Percentiles rank a stretch among this genome's conserved stretches.
phyloP scores from a whole-genome alignment of 306 rosid genomes.

The Luffa acutangula region DNA sequence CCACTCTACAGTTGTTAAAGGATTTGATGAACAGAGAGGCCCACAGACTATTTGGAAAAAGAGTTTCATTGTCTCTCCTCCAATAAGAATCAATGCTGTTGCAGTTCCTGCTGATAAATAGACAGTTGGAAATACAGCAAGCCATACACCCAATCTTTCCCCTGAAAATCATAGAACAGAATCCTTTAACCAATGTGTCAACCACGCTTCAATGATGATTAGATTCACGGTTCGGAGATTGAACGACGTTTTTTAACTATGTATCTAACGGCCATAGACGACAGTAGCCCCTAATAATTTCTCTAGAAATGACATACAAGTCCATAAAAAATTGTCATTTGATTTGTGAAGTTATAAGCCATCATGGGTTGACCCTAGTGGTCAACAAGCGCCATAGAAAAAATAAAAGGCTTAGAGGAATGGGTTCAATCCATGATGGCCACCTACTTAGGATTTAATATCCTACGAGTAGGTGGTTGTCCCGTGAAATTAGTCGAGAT shows the following conservation, averaged over 20 bases:
- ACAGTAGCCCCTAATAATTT: neutral
- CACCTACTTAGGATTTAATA: no score
- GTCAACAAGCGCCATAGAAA: no score
- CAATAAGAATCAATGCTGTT: constrained; percentile 89
- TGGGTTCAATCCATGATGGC: no score
- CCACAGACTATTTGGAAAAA: constrained; percentile 95
- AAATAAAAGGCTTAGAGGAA: no score
- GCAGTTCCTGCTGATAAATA: constrained; percentile 99
- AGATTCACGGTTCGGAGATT: neutral
- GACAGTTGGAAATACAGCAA: constrained; percentile 87
- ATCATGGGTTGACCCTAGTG: no score
- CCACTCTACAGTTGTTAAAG: constrained; percentile 94
- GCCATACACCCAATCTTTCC: constrained; percentile 97
- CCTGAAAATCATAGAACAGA: constrained; percentile 36
- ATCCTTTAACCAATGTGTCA: neutral
- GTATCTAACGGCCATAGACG: neutral
- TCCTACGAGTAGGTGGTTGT: no score
- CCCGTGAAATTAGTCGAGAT: no score
- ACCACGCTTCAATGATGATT: neutral
- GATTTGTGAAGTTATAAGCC: neutral
- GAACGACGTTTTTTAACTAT: neutral
- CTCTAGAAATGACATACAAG: neutral
- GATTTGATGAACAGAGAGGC: constrained; percentile 77
- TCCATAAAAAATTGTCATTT: neutral
- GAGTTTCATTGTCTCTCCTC: constrained; percentile 98